Evolutionary conservation across 768 basidiomycete genomes (phyloP), one percentile per base, ranked within the genome.

Genomic region (Mycena leptocephala): DNA sequence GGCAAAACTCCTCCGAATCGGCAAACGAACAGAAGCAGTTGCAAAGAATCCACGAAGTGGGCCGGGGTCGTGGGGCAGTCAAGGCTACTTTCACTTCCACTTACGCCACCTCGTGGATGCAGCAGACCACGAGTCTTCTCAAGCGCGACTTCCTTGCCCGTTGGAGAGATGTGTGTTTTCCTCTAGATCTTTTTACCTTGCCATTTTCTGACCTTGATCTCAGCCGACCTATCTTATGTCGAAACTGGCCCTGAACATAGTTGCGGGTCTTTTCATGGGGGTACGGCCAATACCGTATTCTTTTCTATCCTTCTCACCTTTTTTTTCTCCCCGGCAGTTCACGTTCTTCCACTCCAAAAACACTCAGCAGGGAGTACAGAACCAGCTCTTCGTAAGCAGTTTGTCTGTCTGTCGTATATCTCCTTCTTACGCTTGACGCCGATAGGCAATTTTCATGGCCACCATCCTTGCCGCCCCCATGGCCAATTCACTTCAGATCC

Each of bases 401-500:
- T 51, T 39, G 53, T 81, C 75, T 61, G 6, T 72, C 64, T 20
- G 11, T 4, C 43, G 70, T 79, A 11, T 41, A 78, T 9, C 6
- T 26, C 3, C 32, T 6, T 20, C 66, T 72, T 13, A 72, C 30
- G 56, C 71, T 5, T 26, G n/a, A n/a, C n/a, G 37, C 37, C 30
- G 14, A 2, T 63, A 92, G 90, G 83, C 90, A 0, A 88, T 91
- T 39, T 93, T 90, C 81, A 90, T 93, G 89, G 86, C 86, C 14
- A 88, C 89, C 35, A 89, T 93, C 72, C 62, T 88, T 67, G 87
- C 85, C 78, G 89, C 90, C 0, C 90, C 92, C 0, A 84, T 93
- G 24, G 87, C 91, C 13, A 91, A 92, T 78, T 92, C 94, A 78
- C 87, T 94, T 0, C 92, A 93, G 80, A 89, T 91, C n/a, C 87